Evolutionary conservation across 2,329 filamentous ascomycete genomes (phyloP).

Genomic region (Cladosporium colombiae): DNA sequence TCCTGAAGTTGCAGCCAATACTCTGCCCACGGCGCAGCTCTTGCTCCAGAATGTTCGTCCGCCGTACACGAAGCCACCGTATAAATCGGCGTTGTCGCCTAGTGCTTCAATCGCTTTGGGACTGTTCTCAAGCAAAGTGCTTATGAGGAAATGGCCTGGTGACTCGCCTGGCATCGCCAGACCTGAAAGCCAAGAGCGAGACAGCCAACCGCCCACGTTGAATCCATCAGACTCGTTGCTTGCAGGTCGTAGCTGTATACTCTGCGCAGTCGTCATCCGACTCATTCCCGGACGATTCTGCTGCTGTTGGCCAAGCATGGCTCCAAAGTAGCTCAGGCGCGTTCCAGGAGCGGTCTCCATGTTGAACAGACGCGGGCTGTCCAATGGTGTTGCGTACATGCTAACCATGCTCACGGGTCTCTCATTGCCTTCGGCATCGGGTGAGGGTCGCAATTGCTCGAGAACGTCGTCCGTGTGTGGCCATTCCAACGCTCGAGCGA

Average conservation of each 20-base stretch:
- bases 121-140: slow-evolving; percentile 58
- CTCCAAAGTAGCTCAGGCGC: slow-evolving; percentile 19
- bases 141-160: slow-evolving; percentile 57
- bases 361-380: slow-evolving; percentile 24
- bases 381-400: slow-evolving; percentile 27
- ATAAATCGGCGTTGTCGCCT: slow-evolving; percentile 54
- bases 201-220: slow-evolving; percentile 48
- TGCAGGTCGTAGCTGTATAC: slow-evolving; percentile 26
- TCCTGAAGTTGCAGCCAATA: slow-evolving; percentile 49
- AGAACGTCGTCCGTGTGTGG: slow-evolving; percentile 38
- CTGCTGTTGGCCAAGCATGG: background rate
- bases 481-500: slow-evolving; percentile 54
- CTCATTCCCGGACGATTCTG: slow-evolving; percentile 20
- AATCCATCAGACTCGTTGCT: slow-evolving; percentile 16
- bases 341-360: background rate
- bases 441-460: slow-evolving; percentile 9
- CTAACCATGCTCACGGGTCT: slow-evolving; percentile 23
- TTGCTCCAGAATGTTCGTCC: slow-evolving; percentile 60
- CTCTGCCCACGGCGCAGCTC: slow-evolving; percentile 54
- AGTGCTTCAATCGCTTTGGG: slow-evolving; percentile 49
- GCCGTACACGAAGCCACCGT: slow-evolving; percentile 56
- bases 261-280: slow-evolving; percentile 24
- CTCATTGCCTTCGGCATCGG: background rate
- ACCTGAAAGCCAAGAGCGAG: slow-evolving; percentile 56
- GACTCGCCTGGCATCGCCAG: slow-evolving; percentile 57